These are phyloP conservation scores for Talaromyces thailandensis DNA, from an alignment of 495 filamentous ascomycete genomes.

Conservation along the genomic window DNA sequence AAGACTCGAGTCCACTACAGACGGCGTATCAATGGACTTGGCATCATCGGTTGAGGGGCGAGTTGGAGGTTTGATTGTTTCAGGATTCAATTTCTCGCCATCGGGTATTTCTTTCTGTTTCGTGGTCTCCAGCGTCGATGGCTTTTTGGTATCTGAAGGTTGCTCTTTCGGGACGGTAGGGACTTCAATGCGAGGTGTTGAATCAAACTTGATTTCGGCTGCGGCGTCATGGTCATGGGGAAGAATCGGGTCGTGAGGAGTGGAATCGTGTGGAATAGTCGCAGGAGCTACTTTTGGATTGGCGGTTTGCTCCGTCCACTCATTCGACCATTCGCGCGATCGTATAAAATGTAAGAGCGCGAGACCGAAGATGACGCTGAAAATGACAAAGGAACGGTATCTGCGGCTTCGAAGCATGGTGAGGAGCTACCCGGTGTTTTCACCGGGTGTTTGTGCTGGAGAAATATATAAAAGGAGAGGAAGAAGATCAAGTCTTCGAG, in stretches of 20 bases:
- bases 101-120: not conserved
- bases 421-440: not conserved
- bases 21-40: not conserved
- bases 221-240: not conserved
- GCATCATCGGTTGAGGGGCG: not conserved
- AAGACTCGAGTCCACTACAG: not conserved
- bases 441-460: not conserved
- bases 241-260: not conserved
- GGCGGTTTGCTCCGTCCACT: not conserved
- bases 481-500: not conserved
- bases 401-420: conserved; percentile 68
- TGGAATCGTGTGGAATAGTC: not conserved
- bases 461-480: not conserved
- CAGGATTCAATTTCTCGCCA: not conserved
- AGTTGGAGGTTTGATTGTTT: not conserved
- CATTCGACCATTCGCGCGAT: conserved; percentile 18
- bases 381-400: conserved; percentile 65
- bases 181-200: not conserved
- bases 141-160: not conserved
- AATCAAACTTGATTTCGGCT: not conserved
- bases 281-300: not conserved
- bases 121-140: not conserved
- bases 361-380: conserved; percentile 55
- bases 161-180: not conserved
- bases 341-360: conserved; percentile 54